phyloP scores from a whole-genome alignment of 495 filamentous ascomycete genomes.

The Penicillium ucsense region DNA sequence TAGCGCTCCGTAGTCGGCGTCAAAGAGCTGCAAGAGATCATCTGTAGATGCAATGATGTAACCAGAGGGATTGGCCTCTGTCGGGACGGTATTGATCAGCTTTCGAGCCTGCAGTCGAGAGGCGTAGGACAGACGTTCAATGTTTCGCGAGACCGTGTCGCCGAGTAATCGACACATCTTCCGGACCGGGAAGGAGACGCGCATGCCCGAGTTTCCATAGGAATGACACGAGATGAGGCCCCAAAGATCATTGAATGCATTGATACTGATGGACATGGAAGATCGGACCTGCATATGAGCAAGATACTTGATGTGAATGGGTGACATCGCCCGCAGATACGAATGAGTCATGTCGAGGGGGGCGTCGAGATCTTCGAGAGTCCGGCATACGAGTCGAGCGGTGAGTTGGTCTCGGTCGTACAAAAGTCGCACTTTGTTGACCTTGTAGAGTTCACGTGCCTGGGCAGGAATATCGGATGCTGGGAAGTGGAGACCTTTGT shows the following conservation, averaged over 20 bases:
- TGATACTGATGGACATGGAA: slow-evolving; percentile 93
- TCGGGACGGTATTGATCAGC: slow-evolving; percentile 48
- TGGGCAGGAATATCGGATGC: slow-evolving; percentile 82
- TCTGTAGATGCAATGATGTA: slow-evolving; percentile 91
- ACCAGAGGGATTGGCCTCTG: slow-evolving; percentile 73
- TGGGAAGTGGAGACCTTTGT: slow-evolving; percentile 84
- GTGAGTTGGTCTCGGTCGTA: slow-evolving; percentile 34
- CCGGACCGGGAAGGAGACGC: slow-evolving; percentile 81
- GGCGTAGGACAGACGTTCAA: slow-evolving; percentile 81
- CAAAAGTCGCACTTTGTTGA: slow-evolving; percentile 38
- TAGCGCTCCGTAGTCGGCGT: slow-evolving; percentile 80
- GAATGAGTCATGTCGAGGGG: slow-evolving; percentile 80
- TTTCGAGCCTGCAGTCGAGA: slow-evolving; percentile 58
- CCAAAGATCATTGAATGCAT: slow-evolving; percentile 77
- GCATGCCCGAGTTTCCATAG: slow-evolving; percentile 74
- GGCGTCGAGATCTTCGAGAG: slow-evolving; percentile 58
- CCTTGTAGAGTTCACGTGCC: slow-evolving; percentile 70
- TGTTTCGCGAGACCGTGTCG: slow-evolving; percentile 78
- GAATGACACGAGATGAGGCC: slow-evolving; percentile 83
- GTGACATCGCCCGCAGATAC: slow-evolving; percentile 79
- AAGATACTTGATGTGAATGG: slow-evolving; percentile 82
- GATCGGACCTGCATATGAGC: slow-evolving; percentile 84
- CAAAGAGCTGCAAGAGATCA: slow-evolving; percentile 75
- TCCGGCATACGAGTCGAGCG: slow-evolving; percentile 74
- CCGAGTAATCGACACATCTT: slow-evolving; percentile 93